Evolutionary conservation across 1,139 yeast species (phyloP).

Genomic region (Yamadazyma dushanensis): DNA sequence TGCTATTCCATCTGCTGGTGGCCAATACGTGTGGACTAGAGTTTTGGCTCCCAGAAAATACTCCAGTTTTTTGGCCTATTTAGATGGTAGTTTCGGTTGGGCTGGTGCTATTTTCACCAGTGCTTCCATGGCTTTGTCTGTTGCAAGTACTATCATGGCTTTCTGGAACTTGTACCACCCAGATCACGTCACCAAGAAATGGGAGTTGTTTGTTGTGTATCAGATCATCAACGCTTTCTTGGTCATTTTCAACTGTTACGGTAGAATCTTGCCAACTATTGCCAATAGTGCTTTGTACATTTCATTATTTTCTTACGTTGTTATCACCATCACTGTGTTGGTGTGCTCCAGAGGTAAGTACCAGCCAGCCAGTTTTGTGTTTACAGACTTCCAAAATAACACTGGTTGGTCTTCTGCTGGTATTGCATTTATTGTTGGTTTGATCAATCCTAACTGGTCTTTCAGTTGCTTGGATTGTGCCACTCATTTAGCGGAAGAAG

Average conservation of each 20-base stretch:
- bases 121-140: conserved; percentile 53
- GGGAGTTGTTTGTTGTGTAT: conserved; percentile 56
- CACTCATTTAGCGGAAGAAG: conserved; percentile 45
- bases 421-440: conserved; percentile 45
- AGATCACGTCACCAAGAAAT: conserved; percentile 40
- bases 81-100: conserved; percentile 59
- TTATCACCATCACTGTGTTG: conserved; percentile 38
- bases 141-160: conserved; percentile 50
- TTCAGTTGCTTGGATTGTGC: conserved; percentile 46
- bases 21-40: conserved; percentile 62
- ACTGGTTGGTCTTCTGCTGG: conserved; percentile 45
- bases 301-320: conserved; percentile 36
- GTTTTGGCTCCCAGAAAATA: conserved; percentile 51
- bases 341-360: conserved; percentile 38
- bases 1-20: conserved; percentile 59
- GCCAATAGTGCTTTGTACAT: conserved; percentile 38
- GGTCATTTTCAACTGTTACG: conserved; percentile 39
- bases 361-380: conserved; percentile 39
- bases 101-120: conserved; percentile 58
- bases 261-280: conserved; percentile 34
- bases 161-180: conserved; percentile 50
- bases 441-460: conserved; percentile 46
- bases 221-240: conserved; percentile 37
- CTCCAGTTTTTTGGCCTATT: conserved; percentile 48
- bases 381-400: conserved; percentile 34